Percentiles rank a stretch among this genome's conserved stretches.
These are phyloP conservation scores for Sequoiadendron giganteum DNA, from an alignment of 75 land plant genomes.

Conservation along the genomic window DNA sequence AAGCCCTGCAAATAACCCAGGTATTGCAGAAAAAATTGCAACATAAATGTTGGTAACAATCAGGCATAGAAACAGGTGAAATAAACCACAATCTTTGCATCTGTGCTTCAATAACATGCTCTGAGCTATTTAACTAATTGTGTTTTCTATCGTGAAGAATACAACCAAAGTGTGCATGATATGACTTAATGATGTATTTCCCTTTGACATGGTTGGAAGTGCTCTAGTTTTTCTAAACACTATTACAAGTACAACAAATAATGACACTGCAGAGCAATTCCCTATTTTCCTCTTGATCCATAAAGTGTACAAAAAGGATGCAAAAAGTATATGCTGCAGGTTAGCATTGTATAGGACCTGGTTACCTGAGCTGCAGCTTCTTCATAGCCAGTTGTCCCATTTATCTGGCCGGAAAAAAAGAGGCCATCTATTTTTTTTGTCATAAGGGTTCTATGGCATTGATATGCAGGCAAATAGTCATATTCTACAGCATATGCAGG, in stretches of 20 bases:
- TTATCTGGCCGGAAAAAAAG: conserved; percentile 97
- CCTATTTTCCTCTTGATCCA: not conserved
- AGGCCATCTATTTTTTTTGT: conserved; percentile 90
- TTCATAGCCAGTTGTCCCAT: conserved; percentile 99
- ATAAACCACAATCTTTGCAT: not conserved
- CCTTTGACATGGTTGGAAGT: not conserved
- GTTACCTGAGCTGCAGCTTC: conserved; percentile 99
- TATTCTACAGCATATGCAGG: conserved; percentile 99
- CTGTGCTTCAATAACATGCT: not conserved
- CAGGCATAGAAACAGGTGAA: not conserved
- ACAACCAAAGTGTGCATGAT: not conserved
- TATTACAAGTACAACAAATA: not conserved
- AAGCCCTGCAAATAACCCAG: conserved; percentile 57
- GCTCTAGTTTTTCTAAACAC: not conserved
- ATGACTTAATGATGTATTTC: not conserved
- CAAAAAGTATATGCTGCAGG: not conserved
- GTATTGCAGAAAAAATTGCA: not conserved
- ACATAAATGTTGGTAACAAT: not conserved
- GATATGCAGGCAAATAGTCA: conserved; percentile 93
- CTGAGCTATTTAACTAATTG: not conserved
- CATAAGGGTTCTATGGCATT: conserved; percentile 89
- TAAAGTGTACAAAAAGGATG: not conserved
- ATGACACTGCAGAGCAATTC: not conserved
- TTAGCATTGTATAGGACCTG: not conserved
- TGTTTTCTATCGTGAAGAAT: not conserved